Percentiles rank a stretch among this genome's conserved stretches.
Evolutionary conservation across 2,329 filamentous ascomycete species (phyloP).

Genomic region (Microcera coccophila): DNA sequence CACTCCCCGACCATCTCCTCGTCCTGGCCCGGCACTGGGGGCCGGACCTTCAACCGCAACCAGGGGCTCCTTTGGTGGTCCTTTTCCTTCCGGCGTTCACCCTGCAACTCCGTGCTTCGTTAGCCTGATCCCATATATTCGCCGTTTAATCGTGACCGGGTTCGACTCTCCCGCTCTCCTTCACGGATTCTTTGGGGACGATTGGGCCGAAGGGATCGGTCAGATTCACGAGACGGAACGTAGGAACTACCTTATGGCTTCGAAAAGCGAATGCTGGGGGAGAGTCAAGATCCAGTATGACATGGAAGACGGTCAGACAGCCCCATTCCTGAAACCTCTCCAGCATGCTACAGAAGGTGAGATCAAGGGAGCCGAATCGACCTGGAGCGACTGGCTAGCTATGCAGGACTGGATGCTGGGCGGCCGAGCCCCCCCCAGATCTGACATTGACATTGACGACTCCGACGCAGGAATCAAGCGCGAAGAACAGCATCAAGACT

Average conservation of each 20-base stretch:
- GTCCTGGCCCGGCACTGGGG: conserved; percentile 17
- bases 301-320: conserved; percentile 73
- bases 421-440: conserved; percentile 61
- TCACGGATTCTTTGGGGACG: conserved; percentile 94
- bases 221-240: conserved; percentile 84
- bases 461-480: conserved; percentile 30
- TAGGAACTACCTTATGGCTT: conserved; percentile 90
- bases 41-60: conserved; percentile 23
- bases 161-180: conserved; percentile 85
- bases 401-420: conserved; percentile 99
- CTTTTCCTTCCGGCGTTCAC: conserved; percentile 8
- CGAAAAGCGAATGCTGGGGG: conserved; percentile 88
- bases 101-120: conserved; percentile 39
- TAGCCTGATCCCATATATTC: conserved; percentile 82
- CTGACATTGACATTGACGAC: conserved; percentile 27
- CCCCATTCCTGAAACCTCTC: conserved; percentile 85
- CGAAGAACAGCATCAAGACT: conserved; percentile 19
- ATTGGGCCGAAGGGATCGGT: conserved; percentile 78
- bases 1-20: conserved; percentile 38
- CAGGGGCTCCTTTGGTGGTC: conserved; percentile 29
- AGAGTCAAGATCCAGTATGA: conserved; percentile 89
- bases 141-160: conserved; percentile 84
- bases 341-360: conserved; percentile 72
- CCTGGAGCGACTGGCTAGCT: conserved; percentile 91
- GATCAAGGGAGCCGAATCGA: conserved; percentile 74